A percentile compares a stretch with the other conserved stretches of the same genome.
These are phyloP conservation scores for Imleria badia DNA, from an alignment of 768 basidiomycete species.

Conservation along the genomic window DNA sequence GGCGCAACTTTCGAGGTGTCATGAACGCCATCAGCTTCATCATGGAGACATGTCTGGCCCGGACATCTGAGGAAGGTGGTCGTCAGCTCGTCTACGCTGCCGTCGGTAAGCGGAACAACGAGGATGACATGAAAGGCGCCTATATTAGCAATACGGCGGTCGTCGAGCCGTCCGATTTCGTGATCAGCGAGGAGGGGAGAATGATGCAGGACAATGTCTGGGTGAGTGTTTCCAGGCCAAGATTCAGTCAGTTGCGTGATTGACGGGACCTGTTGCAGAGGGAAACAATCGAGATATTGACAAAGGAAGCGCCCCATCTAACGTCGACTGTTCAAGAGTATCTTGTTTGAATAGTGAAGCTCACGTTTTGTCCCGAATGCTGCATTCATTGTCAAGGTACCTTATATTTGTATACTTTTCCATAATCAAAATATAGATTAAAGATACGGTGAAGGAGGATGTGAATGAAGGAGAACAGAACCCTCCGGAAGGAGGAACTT, in stretches of 20 bases:
- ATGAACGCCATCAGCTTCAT: not conserved
- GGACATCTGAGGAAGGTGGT: constrained; percentile 33
- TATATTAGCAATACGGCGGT: constrained; percentile 14
- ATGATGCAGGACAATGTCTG: constrained; percentile 33
- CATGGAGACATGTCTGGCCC: constrained; percentile 12
- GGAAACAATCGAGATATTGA: constrained; percentile 24
- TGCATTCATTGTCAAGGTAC: no score
- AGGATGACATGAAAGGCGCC: constrained; percentile 22
- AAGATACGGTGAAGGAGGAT: no score
- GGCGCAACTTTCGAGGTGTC: constrained; percentile 1
- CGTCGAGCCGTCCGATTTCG: constrained; percentile 33
- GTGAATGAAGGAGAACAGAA: no score
- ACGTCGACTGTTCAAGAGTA: constrained; percentile 13
- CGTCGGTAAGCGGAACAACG: constrained; percentile 22
- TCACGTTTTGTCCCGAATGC: no score
- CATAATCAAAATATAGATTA: no score
- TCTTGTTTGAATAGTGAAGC: not conserved
- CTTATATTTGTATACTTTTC: no score
- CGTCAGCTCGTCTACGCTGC: constrained; percentile 36
- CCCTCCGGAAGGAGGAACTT: no score
- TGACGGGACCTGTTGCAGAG: constrained; percentile 3
- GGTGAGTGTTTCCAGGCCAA: constrained; percentile 23
- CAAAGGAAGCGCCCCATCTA: constrained; percentile 8
- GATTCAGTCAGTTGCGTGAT: not conserved
- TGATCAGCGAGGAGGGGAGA: constrained; percentile 30